Percentiles rank a stretch among this genome's conserved stretches.
phyloP scores from a whole-genome alignment of 176 grass and related monocot species.

The Chloris gayana region DNA sequence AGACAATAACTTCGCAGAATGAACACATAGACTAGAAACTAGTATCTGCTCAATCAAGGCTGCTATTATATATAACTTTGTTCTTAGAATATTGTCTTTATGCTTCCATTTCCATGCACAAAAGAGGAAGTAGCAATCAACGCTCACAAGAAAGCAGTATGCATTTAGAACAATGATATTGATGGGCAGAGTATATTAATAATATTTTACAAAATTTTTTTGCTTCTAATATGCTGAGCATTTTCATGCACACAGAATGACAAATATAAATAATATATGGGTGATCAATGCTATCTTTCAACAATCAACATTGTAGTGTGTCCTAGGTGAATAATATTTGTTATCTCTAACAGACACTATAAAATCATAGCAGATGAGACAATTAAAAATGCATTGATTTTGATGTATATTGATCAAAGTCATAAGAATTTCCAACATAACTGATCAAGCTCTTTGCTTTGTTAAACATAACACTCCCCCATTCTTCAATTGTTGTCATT shows the following conservation, averaged over 20 bases:
- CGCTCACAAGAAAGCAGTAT: conserved; percentile 34
- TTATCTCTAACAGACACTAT: not conserved
- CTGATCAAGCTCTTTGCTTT: too few relatives aligned
- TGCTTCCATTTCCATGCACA: conserved; percentile 45
- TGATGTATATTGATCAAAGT: too few relatives aligned
- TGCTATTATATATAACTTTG: conserved; percentile 35
- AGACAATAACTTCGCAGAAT: conserved; percentile 33
- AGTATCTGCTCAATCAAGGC: conserved; percentile 49
- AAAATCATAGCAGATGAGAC: not conserved
- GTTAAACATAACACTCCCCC: too few relatives aligned
- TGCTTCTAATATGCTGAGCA: not conserved
- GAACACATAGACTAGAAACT: conserved; percentile 35
- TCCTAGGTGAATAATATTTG: not conserved
- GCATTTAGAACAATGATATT: conserved; percentile 36
- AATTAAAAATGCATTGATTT: too few relatives aligned
- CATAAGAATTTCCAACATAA: too few relatives aligned
- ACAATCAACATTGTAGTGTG: not conserved
- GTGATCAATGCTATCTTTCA: not conserved
- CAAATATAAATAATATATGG: not conserved
- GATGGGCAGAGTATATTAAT: conserved; percentile 16
- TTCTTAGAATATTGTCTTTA: conserved; percentile 51
- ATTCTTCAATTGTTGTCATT: too few relatives aligned
- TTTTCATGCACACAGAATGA: not conserved
- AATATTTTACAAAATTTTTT: not conserved
- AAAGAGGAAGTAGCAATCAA: conserved; percentile 2